Evolutionary conservation across 192 early-diverging fungal species (phyloP).

Genomic region (Coemansia sp.): DNA sequence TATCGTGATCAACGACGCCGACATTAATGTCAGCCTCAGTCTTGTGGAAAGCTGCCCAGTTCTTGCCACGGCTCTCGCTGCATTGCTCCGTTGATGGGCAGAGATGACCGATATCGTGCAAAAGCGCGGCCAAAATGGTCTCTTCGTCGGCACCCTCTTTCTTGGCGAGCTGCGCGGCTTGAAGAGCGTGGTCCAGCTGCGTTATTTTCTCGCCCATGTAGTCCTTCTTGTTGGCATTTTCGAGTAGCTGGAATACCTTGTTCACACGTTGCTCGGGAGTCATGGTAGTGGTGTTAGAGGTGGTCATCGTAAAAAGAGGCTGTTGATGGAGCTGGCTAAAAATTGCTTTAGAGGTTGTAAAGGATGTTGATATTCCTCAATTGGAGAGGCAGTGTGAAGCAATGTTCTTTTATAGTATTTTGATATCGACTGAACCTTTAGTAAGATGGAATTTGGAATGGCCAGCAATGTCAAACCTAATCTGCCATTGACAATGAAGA

Average conservation of each 20-base stretch:
- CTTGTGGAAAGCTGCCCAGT: not conserved
- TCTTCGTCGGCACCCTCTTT: slow-evolving; percentile 56
- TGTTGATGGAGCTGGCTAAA: not conserved
- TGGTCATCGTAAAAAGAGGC: not conserved
- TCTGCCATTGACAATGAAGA: not conserved
- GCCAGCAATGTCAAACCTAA: not conserved
- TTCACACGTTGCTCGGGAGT: slow-evolving; percentile 21
- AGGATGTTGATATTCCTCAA: not conserved
- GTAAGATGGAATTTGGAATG: not conserved
- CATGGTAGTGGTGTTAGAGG: not conserved
- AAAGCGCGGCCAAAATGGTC: slow-evolving; percentile 59
- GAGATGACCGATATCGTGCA: slow-evolving; percentile 67
- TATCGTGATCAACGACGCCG: slow-evolving; percentile 62
- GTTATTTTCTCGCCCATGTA: slow-evolving; percentile 64
- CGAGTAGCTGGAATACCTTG: slow-evolving; percentile 55
- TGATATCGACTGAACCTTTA: not conserved
- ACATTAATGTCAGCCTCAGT: slow-evolving; percentile 15
- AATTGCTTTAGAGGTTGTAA: not conserved
- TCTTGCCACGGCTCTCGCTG: not conserved
- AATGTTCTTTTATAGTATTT: not conserved
- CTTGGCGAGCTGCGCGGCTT: slow-evolving; percentile 57
- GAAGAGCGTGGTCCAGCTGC: slow-evolving; percentile 62
- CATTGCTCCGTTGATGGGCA: slow-evolving; percentile 45
- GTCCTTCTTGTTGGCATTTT: slow-evolving; percentile 56
- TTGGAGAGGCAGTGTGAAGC: not conserved